These are phyloP conservation scores for Trypanosoma mega DNA, from an alignment of 208 protist species.

Conservation along the genomic window DNA sequence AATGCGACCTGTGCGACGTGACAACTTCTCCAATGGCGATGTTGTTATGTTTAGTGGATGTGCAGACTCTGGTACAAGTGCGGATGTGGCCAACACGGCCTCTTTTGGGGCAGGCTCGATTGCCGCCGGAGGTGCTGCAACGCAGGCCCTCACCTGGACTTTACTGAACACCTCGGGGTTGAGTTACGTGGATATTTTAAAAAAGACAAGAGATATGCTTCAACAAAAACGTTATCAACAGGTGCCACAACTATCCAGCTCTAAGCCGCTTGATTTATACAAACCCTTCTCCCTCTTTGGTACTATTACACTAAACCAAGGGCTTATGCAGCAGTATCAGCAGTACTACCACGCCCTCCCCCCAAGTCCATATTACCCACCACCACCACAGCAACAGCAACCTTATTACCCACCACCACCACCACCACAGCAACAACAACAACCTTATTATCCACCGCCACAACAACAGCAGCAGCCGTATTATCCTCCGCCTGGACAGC, in stretches of 20 bases:
- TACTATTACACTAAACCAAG: slow-evolving; percentile 55
- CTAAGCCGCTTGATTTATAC: slow-evolving; percentile 88
- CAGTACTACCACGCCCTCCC: slow-evolving; percentile 42
- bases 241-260: slow-evolving; percentile 89
- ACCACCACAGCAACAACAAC: slow-evolving; percentile 8
- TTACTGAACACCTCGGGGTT: slow-evolving; percentile 64
- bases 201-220: slow-evolving; percentile 77
- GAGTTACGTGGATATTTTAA: slow-evolving; percentile 81
- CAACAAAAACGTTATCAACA: slow-evolving; percentile 69
- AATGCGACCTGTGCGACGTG: slow-evolving; percentile 62
- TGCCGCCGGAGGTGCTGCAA: slow-evolving; percentile 81
- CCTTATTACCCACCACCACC: slow-evolving; percentile 15
- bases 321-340: slow-evolving; percentile 64
- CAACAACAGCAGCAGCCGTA: slow-evolving; percentile 9
- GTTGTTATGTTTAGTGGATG: slow-evolving; percentile 92
- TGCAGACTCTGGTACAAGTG: slow-evolving; percentile 82
- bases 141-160: slow-evolving; percentile 74
- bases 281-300: slow-evolving; percentile 90
- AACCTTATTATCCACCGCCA: slow-evolving; percentile 2
- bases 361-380: slow-evolving; percentile 37
- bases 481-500: neutral
- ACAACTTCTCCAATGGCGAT: slow-evolving; percentile 81
- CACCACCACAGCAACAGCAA: slow-evolving; percentile 20
- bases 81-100: slow-evolving; percentile 48
- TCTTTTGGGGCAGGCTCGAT: slow-evolving; percentile 42